Evolutionary conservation across 306 rosid genomes (phyloP).

Genomic region (Quercus cerris): DNA sequence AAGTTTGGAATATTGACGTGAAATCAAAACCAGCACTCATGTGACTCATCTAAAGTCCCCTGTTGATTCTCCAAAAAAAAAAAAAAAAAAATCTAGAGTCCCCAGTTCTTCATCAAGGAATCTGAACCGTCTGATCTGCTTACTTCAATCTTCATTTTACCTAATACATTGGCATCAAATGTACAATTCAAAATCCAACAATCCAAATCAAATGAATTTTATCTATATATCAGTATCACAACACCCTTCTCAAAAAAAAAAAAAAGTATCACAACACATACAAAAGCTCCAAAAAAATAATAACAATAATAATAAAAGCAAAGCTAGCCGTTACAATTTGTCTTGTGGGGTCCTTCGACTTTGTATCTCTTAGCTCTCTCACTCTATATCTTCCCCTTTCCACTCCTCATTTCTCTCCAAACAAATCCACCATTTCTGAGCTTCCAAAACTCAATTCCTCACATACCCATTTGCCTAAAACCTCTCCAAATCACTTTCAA

Average conservation of each 20-base stretch:
- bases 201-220: neutral
- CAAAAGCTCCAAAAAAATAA: neutral
- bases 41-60: too few species aligned
- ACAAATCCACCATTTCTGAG: neutral
- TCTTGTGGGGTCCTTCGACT: neutral
- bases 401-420: neutral
- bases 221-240: neutral
- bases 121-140: neutral
- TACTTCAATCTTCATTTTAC: neutral
- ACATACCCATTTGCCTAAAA: neutral
- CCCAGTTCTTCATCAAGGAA: neutral
- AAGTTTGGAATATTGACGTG: too few species aligned
- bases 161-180: neutral
- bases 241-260: too few species aligned
- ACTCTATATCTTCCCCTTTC: slow-evolving; percentile 9
- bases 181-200: neutral
- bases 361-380: neutral
- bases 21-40: too few species aligned
- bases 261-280: neutral
- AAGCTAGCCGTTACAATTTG: slow-evolving; percentile 21
- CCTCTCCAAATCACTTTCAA: neutral
- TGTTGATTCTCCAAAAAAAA: too few species aligned
- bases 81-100: too few species aligned
- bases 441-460: neutral
- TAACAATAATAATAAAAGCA: neutral